These are phyloP conservation scores for Nemophila menziesii DNA, from an alignment of 257 asterid species.

Conservation along the genomic window DNA sequence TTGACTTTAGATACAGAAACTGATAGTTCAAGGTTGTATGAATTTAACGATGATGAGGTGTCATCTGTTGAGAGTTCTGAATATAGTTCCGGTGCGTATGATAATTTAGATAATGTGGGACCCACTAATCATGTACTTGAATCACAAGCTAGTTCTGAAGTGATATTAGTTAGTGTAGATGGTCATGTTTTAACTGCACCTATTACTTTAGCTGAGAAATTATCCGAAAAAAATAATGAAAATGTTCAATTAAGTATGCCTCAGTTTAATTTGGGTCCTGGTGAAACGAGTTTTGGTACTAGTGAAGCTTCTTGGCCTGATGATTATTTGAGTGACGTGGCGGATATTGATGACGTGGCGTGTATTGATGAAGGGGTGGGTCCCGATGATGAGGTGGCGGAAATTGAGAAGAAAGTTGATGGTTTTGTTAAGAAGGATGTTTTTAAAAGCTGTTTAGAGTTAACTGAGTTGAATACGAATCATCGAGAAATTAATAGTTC, in stretches of 20 bases:
- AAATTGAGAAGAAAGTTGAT: no score
- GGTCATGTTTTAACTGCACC: slow-evolving; percentile 90
- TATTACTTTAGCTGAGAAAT: slow-evolving; percentile 51
- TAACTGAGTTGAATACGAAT: slow-evolving; percentile 29
- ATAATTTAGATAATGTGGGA: slow-evolving; percentile 45
- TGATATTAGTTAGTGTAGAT: slow-evolving; percentile 84
- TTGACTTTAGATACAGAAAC: slow-evolving; percentile 58
- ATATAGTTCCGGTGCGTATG: slow-evolving; percentile 46
- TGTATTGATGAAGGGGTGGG: slow-evolving; percentile 12
- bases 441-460: slow-evolving; percentile 70
- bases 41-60: slow-evolving; percentile 64
- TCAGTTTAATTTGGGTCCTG: slow-evolving; percentile 69
- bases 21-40: slow-evolving; percentile 59
- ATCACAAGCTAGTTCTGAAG: slow-evolving; percentile 60
- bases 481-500: slow-evolving; percentile 19
- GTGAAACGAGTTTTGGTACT: slow-evolving; percentile 35
- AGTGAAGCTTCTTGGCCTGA: slow-evolving; percentile 40
- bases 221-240: slow-evolving; percentile 40
- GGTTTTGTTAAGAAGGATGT: slow-evolving; percentile 29
- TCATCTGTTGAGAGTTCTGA: slow-evolving; percentile 60
- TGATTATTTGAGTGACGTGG: slow-evolving; percentile 29
- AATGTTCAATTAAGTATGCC: slow-evolving; percentile 50
- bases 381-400: no score
- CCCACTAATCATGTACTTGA: slow-evolving; percentile 50
- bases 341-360: no score